Evolutionary conservation across 2,329 filamentous ascomycete species (phyloP).

Genomic region (Clathrospora elynae): DNA sequence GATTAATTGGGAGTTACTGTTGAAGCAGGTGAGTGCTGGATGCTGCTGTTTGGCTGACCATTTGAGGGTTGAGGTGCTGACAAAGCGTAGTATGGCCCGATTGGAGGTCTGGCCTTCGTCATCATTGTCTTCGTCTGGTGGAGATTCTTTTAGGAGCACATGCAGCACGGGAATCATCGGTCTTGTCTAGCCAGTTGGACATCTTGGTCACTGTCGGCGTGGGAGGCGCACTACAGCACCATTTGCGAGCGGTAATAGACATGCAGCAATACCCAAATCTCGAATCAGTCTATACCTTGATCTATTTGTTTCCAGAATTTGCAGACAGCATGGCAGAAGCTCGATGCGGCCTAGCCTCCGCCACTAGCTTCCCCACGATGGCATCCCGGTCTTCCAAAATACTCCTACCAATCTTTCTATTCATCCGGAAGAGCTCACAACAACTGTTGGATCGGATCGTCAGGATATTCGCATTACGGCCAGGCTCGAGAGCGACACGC

Average conservation of each 20-base stretch:
- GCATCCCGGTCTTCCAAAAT: too few species aligned
- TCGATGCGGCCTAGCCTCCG: too few species aligned
- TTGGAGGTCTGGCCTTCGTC: conserved; percentile 79
- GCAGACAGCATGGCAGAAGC: conserved; percentile 6
- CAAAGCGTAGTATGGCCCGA: conserved; percentile 73
- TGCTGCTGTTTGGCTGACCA: background rate
- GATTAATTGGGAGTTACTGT: conserved; percentile 96
- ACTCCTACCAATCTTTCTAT: too few species aligned
- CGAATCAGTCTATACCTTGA: conserved; percentile 2
- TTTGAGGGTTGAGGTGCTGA: conserved; percentile 17
- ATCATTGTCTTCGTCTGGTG: conserved; percentile 88
- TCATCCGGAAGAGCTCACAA: too few species aligned
- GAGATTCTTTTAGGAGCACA: conserved; percentile 74
- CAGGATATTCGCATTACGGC: too few species aligned
- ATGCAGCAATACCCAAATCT: conserved; percentile 28
- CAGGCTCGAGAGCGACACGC: too few species aligned
- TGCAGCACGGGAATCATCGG: background rate
- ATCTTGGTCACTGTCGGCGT: conserved; percentile 12
- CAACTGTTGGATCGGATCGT: too few species aligned
- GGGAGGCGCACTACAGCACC: conserved; percentile 10
- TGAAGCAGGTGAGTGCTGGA: conserved; percentile 72
- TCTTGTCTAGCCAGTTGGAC: background rate
- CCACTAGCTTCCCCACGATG: too few species aligned
- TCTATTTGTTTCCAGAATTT: too few species aligned
- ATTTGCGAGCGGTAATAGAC: conserved; percentile 5